phyloP scores from a whole-genome alignment of 495 filamentous ascomycete genomes.

The Lineolata rhizophorae region DNA sequence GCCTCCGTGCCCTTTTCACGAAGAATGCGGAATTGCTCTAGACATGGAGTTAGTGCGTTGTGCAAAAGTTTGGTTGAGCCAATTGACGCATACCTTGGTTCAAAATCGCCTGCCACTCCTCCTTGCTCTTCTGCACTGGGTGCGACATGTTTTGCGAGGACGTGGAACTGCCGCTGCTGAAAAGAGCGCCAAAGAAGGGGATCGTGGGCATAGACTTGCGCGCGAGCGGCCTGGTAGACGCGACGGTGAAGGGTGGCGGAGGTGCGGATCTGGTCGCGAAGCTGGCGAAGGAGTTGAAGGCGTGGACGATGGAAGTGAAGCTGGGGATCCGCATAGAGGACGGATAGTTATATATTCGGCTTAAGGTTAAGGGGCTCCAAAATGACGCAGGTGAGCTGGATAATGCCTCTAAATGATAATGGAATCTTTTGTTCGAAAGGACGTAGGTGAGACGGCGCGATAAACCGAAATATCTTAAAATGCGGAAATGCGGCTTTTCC shows the following conservation, averaged over 20 bases:
- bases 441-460: too few relatives aligned
- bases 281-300: neutral
- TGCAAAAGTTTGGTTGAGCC: neutral
- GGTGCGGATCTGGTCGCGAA: neutral
- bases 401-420: too few relatives aligned
- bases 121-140: conserved; percentile 54
- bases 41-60: neutral
- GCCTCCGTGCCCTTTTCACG: conserved; percentile 80
- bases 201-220: conserved; percentile 40
- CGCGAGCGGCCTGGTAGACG: conserved; percentile 14
- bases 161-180: conserved; percentile 32
- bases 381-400: too few relatives aligned
- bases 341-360: too few relatives aligned
- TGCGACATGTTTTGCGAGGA: conserved; percentile 42
- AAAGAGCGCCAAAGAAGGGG: conserved; percentile 62
- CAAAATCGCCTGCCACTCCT: conserved; percentile 77
- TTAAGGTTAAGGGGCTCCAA: too few relatives aligned
- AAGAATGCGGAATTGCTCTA: conserved; percentile 87
- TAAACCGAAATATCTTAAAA: too few relatives aligned
- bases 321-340: conserved; percentile 16
- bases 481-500: too few relatives aligned
- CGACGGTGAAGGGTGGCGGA: conserved; percentile 9
- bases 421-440: too few relatives aligned
- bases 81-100: conserved; percentile 34
- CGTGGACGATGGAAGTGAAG: neutral